Percentiles rank a stretch among this genome's conserved stretches.
Evolutionary conservation across 2,329 filamentous ascomycete species (phyloP).

Genomic region (Pseudogymnoascus sp.): DNA sequence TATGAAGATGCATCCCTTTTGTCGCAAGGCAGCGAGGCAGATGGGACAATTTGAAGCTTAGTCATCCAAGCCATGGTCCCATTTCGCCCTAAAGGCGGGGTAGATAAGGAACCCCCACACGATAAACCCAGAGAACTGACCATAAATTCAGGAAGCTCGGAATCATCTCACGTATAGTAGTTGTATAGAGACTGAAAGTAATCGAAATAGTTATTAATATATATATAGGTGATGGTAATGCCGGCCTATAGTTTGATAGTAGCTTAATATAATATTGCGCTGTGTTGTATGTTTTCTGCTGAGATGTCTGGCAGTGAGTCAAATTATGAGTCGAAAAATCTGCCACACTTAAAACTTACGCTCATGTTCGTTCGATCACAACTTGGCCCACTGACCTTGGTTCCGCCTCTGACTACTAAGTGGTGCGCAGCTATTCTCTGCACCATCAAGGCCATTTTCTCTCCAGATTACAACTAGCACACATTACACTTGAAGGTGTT

Average conservation of each 20-base stretch:
- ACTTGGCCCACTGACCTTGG: not conserved
- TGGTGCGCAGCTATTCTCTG: not conserved
- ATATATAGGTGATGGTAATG: not conserved
- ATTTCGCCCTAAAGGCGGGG: conserved; percentile 7
- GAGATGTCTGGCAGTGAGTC: not conserved
- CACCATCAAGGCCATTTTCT: not conserved
- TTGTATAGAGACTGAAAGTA: not conserved
- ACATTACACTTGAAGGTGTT: not conserved
- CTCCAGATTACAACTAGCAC: not conserved
- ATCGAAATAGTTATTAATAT: not conserved
- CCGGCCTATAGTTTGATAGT: not conserved
- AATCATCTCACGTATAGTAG: not conserved
- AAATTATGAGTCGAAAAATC: conserved; percentile 8
- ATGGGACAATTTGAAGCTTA: not conserved
- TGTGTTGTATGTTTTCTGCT: not conserved
- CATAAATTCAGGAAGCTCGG: not conserved
- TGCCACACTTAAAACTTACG: conserved; percentile 1
- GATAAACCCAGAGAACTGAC: not conserved
- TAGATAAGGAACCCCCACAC: conserved; percentile 8
- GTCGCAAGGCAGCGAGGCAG: not conserved
- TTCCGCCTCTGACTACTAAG: not conserved
- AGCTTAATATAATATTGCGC: not conserved
- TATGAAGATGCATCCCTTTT: not conserved
- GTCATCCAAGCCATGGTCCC: not conserved
- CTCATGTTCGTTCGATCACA: not conserved